phyloP scores from a whole-genome alignment of 2,329 filamentous ascomycete genomes.

The Geoglossum cookeanum region DNA sequence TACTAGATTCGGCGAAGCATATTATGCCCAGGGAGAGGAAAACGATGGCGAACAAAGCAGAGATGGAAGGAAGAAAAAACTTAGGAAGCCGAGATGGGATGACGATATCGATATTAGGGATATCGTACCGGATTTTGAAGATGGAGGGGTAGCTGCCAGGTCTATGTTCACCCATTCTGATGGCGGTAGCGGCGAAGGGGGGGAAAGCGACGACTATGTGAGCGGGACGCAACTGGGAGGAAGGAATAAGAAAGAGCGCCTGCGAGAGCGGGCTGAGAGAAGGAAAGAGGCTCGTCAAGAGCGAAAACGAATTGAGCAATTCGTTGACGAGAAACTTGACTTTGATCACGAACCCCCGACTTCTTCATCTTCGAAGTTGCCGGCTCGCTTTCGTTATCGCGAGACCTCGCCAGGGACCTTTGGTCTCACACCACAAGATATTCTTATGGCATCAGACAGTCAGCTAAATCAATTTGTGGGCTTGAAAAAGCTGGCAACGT shows the following conservation, averaged over 20 bases:
- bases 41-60: slow-evolving; percentile 25
- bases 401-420: slow-evolving; percentile 83
- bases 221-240: slow-evolving; percentile 19
- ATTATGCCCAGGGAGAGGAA: slow-evolving; percentile 55
- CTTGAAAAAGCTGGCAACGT: slow-evolving; percentile 84
- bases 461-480: slow-evolving; percentile 81
- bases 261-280: slow-evolving; percentile 28
- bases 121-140: slow-evolving; percentile 69
- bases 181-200: slow-evolving; percentile 23
- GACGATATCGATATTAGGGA: slow-evolving; percentile 97
- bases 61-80: slow-evolving; percentile 30
- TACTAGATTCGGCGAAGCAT: slow-evolving; percentile 71
- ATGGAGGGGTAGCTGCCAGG: slow-evolving; percentile 29
- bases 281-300: slow-evolving; percentile 65
- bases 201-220: slow-evolving; percentile 18
- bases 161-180: slow-evolving; percentile 39
- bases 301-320: slow-evolving; percentile 62
- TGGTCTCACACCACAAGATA: slow-evolving; percentile 76
- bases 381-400: slow-evolving; percentile 64
- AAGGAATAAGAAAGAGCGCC: slow-evolving; percentile 26
- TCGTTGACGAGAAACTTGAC: slow-evolving; percentile 67
- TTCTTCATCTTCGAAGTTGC: slow-evolving; percentile 30
- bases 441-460: slow-evolving; percentile 72
- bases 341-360: slow-evolving; percentile 42
- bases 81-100: slow-evolving; percentile 81